Evolutionary conservation across 2,329 filamentous ascomycete genomes (phyloP), one percentile per base, ranked within the genome.

Genomic region (Helotiales sp.): DNA sequence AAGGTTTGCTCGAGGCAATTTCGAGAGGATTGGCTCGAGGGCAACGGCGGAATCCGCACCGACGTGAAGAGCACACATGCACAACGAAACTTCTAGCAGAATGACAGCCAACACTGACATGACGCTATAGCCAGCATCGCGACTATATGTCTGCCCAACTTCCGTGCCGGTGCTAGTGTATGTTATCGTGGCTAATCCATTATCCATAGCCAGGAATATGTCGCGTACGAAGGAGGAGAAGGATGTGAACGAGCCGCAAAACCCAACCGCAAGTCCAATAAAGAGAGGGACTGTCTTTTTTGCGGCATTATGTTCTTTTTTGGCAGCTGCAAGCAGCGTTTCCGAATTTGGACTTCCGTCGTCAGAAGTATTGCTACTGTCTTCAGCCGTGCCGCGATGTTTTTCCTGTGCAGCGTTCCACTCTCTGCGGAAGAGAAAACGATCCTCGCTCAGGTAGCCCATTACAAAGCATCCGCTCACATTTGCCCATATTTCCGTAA

Each of bases 241-340:
- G 10, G 88, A 91, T 0, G 91, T 96, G 69, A 93, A 89, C 60
- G 89, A 92, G 61, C 92, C 90, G 68, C 91, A 96, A 72, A 93
- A 93, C n/a, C 88, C 93, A 0, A 88, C 95, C 0, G 90, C 83
- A 5, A 96, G 82, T 47, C 89, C 91, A 56, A 96, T 87, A 69
- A 95, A 96, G 0, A 96, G 78, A 0, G 92, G 91, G 22, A 95
- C 88, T 0, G 88, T 89, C 76, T 95, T 95, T 70, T 96, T 96
- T 22, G 78, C 73, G 4, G 85, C 77, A 38, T 81, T 71, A 66
- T 88, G 82, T 0, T 77, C 78, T 67, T 85, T 81, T n/a, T 13
- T n/a, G 2, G 12, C 34, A 63, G 77, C 79, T 4, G 75, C 75
- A 1, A 75, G 73, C 1, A 70, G 70, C 31, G 17, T 53, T 5